A percentile compares a stretch with the other conserved stretches of the same genome.
Conservation (phyloP, 257 asterid species). For the Solanum pennellii region DNA sequence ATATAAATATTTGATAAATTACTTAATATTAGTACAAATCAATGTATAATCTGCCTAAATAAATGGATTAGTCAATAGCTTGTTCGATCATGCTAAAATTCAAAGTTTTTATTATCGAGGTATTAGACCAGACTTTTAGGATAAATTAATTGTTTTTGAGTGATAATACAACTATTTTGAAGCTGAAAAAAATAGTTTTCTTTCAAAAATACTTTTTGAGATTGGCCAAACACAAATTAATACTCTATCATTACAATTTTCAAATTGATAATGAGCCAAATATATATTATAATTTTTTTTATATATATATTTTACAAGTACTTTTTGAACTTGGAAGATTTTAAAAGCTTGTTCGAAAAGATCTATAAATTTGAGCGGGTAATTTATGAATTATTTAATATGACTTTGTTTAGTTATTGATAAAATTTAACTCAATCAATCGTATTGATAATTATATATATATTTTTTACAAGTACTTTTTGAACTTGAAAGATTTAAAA, state of each 20-base stretch:
- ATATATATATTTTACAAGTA: neutral
- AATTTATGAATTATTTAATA: neutral
- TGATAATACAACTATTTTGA: too few relatives aligned
- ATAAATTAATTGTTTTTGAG: too few relatives aligned
- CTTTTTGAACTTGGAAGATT: neutral
- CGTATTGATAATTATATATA: neutral
- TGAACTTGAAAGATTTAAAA: too few relatives aligned
- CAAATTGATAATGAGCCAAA: neutral
- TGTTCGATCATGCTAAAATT: neutral
- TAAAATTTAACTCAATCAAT: neutral
- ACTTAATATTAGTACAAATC: neutral
- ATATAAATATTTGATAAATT: neutral
- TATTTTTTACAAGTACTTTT: too few relatives aligned
- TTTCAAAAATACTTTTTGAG: too few relatives aligned
- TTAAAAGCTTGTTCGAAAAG: neutral
- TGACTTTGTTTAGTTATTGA: neutral
- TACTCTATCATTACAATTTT: neutral
- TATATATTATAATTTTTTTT: neutral
- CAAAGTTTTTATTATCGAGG: too few relatives aligned
- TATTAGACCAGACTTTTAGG: too few relatives aligned
- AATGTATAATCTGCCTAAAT: neutral
- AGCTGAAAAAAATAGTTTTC: too few relatives aligned
- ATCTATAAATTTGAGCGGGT: neutral
- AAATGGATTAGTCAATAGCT: neutral
- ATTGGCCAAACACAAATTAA: neutral